Evolutionary conservation across 805 yeast species (phyloP), one percentile per base, ranked within the genome.

Genomic region (Scheffersomyces amazonensis): DNA sequence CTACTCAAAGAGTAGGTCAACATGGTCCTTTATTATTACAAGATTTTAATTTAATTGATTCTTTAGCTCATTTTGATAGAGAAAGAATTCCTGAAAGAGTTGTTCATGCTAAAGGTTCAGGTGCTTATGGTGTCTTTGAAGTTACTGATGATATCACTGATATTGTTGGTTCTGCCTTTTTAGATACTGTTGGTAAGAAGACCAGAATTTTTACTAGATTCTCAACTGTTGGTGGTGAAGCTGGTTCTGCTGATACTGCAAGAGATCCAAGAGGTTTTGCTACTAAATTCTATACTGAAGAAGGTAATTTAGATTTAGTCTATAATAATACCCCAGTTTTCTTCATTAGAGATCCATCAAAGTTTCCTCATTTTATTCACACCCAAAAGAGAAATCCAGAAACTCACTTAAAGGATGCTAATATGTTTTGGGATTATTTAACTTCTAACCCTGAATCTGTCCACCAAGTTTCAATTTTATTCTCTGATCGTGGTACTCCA

Each of bases 11-110:
- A 59, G 65, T 85, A 23, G 83, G 91, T 16, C 60, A 80, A 43
- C 77, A 80, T 48, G 96, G 96, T 25, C 96, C 95, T 5, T 64
- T 87, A 48, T 67, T 87, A 43, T 66, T 87, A 53, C 95, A 87
- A 60, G 96, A 87, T 60, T 82, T 84, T 66, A 81, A 81, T 57
- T 67, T 87, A 63, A 73, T 87, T 52, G 96, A 87, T 54, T 75
- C 87, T 2, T 64, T 87, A 40, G 90, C 95, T 16, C 96, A 87
- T 62, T 87, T 87, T 53, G 95, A 86, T 66, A 75, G 95, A 50
- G 96, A 87, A 65, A 73, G 96, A 64, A 83, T 87, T 47, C 96
- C 96, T 10, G 96, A 88, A 68, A 75, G 96, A 65, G 95, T 87
- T 40, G 96, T 88, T 24, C 96, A 87, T 57, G 96, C 96, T 38